These are phyloP conservation scores for Grosmannia huntii DNA, from an alignment of 2,329 filamentous ascomycete genomes.

Conservation along the genomic window DNA sequence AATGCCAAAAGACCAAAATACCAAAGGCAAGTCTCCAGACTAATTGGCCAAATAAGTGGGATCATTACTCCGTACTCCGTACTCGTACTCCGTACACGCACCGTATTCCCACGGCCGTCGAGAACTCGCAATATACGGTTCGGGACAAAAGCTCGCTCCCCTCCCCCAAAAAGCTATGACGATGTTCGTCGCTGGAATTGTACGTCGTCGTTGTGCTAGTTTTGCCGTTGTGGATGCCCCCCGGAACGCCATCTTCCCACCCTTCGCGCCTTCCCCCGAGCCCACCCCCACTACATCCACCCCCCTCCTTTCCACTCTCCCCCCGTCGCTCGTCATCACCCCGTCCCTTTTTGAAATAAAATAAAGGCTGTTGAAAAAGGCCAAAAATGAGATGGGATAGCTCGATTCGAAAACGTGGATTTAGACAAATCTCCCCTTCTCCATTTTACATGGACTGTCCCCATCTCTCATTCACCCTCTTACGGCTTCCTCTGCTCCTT, in stretches of 20 bases:
- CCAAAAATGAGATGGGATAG: not conserved
- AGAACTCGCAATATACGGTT: too few relatives aligned
- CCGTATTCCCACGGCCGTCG: not conserved
- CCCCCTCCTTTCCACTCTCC: not conserved
- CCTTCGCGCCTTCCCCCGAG: not conserved
- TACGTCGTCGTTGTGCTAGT: not conserved
- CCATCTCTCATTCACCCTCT: not conserved
- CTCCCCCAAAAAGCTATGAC: too few relatives aligned
- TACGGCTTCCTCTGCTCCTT: not conserved
- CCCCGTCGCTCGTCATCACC: conserved; percentile 9
- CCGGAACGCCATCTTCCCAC: conserved; percentile 2
- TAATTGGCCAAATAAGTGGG: too few relatives aligned
- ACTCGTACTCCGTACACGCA: too few relatives aligned
- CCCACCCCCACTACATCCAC: conserved; percentile 1
- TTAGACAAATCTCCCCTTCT: not conserved
- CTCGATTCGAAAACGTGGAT: not conserved
- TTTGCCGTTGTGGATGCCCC: conserved; percentile 6
- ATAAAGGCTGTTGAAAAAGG: not conserved
- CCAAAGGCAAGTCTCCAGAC: too few relatives aligned
- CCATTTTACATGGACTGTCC: not conserved
- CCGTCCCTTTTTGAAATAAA: not conserved
- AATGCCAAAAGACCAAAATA: too few relatives aligned
- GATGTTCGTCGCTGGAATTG: too few relatives aligned
- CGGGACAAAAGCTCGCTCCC: too few relatives aligned
- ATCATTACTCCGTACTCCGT: too few relatives aligned